Evolutionary conservation across 1,139 yeast genomes (phyloP).

Genomic region (Diutina scorzettiae): DNA sequence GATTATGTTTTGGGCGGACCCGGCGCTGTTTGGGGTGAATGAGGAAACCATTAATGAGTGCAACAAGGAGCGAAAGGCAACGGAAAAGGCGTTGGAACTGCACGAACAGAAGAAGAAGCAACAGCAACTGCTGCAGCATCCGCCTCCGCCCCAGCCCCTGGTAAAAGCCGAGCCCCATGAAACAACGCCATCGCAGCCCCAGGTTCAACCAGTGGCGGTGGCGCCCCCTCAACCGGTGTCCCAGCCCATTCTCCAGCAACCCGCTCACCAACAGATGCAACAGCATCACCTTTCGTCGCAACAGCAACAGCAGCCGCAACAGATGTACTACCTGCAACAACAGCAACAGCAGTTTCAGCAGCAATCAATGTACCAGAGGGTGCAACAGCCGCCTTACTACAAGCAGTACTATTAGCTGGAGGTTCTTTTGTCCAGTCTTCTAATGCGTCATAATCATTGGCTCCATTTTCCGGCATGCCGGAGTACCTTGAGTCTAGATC

Average conservation of each 20-base stretch:
- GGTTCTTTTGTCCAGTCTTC: no score
- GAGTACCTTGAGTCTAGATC: background rate
- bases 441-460: no score
- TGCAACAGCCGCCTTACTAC: slow-evolving; percentile 1
- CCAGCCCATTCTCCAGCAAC: background rate
- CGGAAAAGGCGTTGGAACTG: slow-evolving; percentile 6
- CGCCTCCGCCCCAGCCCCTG: background rate
- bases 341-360: background rate
- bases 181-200: background rate
- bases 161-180: background rate
- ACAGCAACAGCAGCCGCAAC: background rate
- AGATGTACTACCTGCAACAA: background rate
- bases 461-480: background rate
- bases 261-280: background rate
- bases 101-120: slow-evolving; percentile 1
- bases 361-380: background rate
- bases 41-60: slow-evolving; percentile 28
- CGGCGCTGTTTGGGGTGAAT: slow-evolving; percentile 44
- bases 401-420: slow-evolving; percentile 1
- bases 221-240: background rate
- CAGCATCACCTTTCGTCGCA: background rate
- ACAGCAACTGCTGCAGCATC: background rate
- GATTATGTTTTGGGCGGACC: slow-evolving; percentile 43
- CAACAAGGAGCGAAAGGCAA: slow-evolving; percentile 6
- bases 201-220: background rate